Evolutionary conservation across 2,329 filamentous ascomycete species (phyloP).

Genomic region (Sphaerulina vaccinii): DNA sequence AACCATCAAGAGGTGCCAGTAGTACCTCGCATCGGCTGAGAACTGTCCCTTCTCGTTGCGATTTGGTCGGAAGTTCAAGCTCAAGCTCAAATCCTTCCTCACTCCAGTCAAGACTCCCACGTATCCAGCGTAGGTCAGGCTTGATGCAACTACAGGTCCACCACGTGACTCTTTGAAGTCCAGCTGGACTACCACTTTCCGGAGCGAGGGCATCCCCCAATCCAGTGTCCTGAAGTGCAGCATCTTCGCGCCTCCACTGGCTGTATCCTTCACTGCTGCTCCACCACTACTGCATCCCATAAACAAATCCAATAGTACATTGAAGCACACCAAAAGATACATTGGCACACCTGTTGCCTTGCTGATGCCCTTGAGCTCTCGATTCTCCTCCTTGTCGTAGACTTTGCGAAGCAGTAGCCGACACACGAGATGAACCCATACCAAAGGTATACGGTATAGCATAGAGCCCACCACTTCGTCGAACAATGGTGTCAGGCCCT

Average conservation of each 20-base stretch:
- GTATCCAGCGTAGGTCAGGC: constrained; percentile 53
- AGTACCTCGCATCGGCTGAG: constrained; percentile 43
- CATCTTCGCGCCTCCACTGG: constrained; percentile 39
- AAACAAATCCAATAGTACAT: constrained; percentile 62
- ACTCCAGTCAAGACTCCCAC: constrained; percentile 55
- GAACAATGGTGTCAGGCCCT: constrained; percentile 50
- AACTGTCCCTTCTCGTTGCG: constrained; percentile 44
- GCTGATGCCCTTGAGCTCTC: constrained; percentile 61
- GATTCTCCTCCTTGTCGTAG: constrained; percentile 56
- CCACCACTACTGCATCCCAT: constrained; percentile 66
- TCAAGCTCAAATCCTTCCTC: constrained; percentile 47
- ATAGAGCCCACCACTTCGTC: constrained; percentile 48
- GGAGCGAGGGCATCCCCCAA: constrained; percentile 48
- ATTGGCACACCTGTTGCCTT: constrained; percentile 53
- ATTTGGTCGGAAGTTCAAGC: constrained; percentile 53
- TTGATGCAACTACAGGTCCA: constrained; percentile 46
- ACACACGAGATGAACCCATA: constrained; percentile 41
- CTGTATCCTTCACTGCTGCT: constrained; percentile 33
- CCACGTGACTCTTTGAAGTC: constrained; percentile 39
- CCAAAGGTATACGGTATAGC: constrained; percentile 32
- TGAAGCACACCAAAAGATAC: constrained; percentile 61
- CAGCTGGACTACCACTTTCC: constrained; percentile 43
- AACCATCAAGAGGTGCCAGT: constrained; percentile 52
- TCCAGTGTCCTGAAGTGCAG: constrained; percentile 57
- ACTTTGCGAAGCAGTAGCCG: constrained; percentile 52